Percentiles rank a stretch among this genome's conserved stretches.
Conservation (phyloP, 108 stramenopile genomes). For the Tribonema minus region DNA sequence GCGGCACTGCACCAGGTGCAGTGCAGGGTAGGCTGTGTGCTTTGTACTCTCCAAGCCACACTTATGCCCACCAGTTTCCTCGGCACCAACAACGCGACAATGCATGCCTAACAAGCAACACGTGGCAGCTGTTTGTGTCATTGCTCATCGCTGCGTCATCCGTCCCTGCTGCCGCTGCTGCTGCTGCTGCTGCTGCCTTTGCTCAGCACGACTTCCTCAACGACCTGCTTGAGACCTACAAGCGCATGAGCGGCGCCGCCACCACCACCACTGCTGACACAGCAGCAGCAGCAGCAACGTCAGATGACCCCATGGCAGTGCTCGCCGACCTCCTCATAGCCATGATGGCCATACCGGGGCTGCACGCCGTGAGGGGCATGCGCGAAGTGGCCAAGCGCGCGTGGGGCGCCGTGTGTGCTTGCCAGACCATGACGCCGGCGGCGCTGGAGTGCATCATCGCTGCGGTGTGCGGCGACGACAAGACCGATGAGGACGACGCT, state of each 20-base stretch:
- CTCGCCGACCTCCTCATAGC: slow-evolving; percentile 38
- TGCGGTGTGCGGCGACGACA: slow-evolving; percentile 30
- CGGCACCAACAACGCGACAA: too few relatives aligned
- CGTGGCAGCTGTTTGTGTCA: background rate
- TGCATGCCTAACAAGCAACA: background rate
- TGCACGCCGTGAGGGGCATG: slow-evolving; percentile 27
- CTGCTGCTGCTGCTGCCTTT: slow-evolving; percentile 16
- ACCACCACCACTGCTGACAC: background rate
- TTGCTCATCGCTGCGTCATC: background rate
- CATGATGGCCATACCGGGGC: slow-evolving; percentile 18
- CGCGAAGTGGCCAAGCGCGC: slow-evolving; percentile 32
- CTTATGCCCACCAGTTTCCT: too few relatives aligned
- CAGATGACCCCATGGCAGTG: slow-evolving; percentile 19
- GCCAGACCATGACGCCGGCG: background rate
- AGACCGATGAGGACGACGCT: background rate
- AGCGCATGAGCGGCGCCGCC: slow-evolving; percentile 1
- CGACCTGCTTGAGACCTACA: slow-evolving; percentile 41
- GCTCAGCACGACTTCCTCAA: slow-evolving; percentile 4
- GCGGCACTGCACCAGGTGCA: too few relatives aligned
- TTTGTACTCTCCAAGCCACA: too few relatives aligned
- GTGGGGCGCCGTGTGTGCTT: slow-evolving; percentile 28
- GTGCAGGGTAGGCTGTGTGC: background rate
- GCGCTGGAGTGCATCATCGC: slow-evolving; percentile 26
- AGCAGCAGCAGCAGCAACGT: too few relatives aligned
- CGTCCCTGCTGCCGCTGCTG: background rate